Percentiles rank a stretch among this genome's conserved stretches.
phyloP scores from a whole-genome alignment of 2,329 filamentous ascomycete genomes.

The Ophiostoma himal-ulmi region DNA sequence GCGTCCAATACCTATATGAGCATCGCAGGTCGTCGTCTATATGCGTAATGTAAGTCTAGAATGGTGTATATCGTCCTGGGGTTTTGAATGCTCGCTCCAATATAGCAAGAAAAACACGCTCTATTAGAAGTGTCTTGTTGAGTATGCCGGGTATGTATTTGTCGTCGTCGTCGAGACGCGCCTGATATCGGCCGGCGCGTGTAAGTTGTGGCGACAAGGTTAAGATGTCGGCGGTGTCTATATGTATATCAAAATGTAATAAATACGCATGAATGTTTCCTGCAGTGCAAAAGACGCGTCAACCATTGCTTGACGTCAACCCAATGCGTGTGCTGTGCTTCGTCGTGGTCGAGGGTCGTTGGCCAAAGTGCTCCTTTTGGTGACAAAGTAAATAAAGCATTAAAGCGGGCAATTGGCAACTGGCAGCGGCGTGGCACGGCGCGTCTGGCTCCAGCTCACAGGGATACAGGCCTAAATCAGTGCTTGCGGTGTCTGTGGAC shows the following conservation, averaged over 20 bases:
- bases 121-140: not conserved
- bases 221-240: not conserved
- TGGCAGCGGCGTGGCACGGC: not conserved
- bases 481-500: not conserved
- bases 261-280: not conserved
- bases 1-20: not conserved
- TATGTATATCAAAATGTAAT: not conserved
- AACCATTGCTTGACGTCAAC: not conserved
- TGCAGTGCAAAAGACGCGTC: not conserved
- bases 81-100: not conserved
- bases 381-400: conserved; percentile 5
- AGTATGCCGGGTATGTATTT: not conserved
- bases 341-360: not conserved
- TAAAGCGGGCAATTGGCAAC: not conserved
- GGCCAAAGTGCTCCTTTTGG: not conserved
- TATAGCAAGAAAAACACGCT: not conserved
- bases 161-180: conserved; percentile 6
- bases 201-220: not conserved
- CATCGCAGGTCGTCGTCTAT: not conserved
- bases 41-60: not conserved
- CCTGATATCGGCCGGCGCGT: conserved; percentile 3
- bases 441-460: not conserved
- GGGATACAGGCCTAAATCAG: not conserved
- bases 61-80: not conserved
- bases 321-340: not conserved